These are phyloP conservation scores for Manihot esculenta DNA, from an alignment of 441 rosid species.

Conservation along the genomic window DNA sequence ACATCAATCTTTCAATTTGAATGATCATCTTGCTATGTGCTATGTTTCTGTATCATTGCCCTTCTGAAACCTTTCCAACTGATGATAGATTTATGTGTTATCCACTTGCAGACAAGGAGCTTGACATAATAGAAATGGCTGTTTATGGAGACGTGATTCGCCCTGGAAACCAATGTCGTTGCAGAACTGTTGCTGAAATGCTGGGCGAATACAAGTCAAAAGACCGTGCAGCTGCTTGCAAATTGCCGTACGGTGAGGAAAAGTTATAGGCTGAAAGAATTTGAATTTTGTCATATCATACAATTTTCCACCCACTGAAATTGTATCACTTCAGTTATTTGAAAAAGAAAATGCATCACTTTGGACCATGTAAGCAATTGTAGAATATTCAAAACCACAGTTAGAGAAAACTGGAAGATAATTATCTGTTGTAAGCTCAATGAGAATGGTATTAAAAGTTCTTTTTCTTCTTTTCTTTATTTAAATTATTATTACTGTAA, in stretches of 20 bases:
- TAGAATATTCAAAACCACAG: not conserved
- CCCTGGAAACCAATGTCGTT: conserved; percentile 80
- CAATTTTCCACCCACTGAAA: not conserved
- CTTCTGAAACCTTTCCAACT: not conserved
- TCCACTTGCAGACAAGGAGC: conserved; percentile 65
- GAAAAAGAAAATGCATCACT: not conserved
- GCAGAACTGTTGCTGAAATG: conserved; percentile 78
- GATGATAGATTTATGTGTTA: not conserved
- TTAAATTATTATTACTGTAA: no score
- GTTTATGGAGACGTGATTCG: conserved; percentile 84
- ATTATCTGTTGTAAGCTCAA: not conserved
- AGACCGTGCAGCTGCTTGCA: conserved; percentile 60
- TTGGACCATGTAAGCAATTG: not conserved
- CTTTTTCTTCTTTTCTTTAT: no score
- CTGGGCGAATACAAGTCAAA: conserved; percentile 72
- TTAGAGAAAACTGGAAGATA: no score
- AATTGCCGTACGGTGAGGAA: conserved; percentile 48
- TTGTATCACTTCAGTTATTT: not conserved
- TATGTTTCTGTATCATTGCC: no score
- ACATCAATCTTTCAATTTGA: not conserved
- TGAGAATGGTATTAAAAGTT: not conserved
- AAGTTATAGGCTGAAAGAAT: conserved; percentile 9
- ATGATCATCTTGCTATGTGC: not conserved
- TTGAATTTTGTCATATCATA: not conserved
- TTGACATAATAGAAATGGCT: conserved; percentile 88